Base-by-base conservation (phyloP, 805 yeast genomes). In the Candida stauntonica region DNA sequence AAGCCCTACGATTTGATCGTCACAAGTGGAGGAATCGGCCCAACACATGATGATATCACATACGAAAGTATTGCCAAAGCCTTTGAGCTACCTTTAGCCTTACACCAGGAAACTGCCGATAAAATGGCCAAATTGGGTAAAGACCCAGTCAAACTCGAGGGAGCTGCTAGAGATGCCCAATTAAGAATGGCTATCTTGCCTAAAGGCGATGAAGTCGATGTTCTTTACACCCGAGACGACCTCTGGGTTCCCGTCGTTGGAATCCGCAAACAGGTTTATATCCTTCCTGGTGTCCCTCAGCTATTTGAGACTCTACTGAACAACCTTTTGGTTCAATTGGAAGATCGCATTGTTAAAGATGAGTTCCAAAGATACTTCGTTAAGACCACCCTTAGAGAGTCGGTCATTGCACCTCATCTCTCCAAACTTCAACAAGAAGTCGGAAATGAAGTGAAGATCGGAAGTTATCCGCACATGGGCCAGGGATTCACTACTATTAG, bases 1-100 rank as follows among this genome's bases (percentile, higher is more conserved):
- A 58, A 66, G n/a, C 62, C 67, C 31, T 79, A 77, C 71, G 82
- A 38, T 83, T 86, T 23, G 81, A 71, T 55, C 9, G 32, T 50
- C 7, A 53, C 58, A 2, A 45, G 67, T 3, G 73, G 73, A 5
- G 72, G 77, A 0, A 85, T 87, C 42, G 96, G 96, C 0, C 85
- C 95, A 5, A 87, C 96, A 0, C 95, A 86, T 51, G 96, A 87
- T 55, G 96, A 87, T 57, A 81, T 87, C 44, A 86, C 95, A 1
- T 87, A 87, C 58, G 77, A 75, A 36, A 68, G 85, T 2, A 58
- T 87, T n/a, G 86, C 91, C 1, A 72, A 70, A 47, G 82, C 84
- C 7, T 86, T 68, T 46, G 60, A 60, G 2, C 54, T 83, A 7
- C 70, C 72, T 0, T 58, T 78, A 41, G 59, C 57, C 31, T 55